Conservation (phyloP, 2,329 filamentous ascomycete species). For the Pyrenochaeta sp. region DNA sequence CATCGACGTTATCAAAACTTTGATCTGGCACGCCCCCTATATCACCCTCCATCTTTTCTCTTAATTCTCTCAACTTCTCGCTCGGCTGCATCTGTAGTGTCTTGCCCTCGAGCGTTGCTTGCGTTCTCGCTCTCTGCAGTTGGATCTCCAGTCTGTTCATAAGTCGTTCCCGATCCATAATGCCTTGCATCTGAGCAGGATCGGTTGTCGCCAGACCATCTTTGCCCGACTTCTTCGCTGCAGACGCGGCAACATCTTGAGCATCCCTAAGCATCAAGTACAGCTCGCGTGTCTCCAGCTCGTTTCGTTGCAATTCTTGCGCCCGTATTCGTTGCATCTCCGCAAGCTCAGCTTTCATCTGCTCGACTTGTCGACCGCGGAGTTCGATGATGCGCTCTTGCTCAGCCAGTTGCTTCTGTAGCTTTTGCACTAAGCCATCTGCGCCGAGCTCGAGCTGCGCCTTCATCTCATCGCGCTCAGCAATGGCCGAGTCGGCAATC, state of each 20-base stretch:
- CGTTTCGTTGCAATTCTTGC: conserved; percentile 92
- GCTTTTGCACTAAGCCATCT: conserved; percentile 89
- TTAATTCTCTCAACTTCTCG: conserved; percentile 87
- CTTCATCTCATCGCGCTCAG: conserved; percentile 94
- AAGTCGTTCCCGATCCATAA: conserved; percentile 88
- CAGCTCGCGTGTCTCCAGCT: conserved; percentile 93
- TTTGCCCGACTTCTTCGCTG: conserved; percentile 69
- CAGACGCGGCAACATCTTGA: conserved; percentile 92
- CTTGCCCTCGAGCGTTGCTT: conserved; percentile 94
- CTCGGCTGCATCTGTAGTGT: conserved; percentile 87
- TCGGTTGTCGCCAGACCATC: conserved; percentile 68
- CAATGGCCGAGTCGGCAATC: conserved; percentile 93
- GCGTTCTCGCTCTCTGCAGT: conserved; percentile 94
- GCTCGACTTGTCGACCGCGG: conserved; percentile 83
- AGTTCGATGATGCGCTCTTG: conserved; percentile 90
- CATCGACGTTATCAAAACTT: conserved; percentile 64
- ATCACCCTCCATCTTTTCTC: conserved; percentile 88
- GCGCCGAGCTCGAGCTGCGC: conserved; percentile 89
- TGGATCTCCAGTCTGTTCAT: conserved; percentile 96
- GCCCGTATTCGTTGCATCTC: conserved; percentile 85
- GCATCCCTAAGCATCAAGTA: conserved; percentile 99
- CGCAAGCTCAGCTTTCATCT: conserved; percentile 87
- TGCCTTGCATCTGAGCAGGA: conserved; percentile 83
- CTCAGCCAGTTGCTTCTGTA: conserved; percentile 94
- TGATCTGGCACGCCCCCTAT: conserved; percentile 56